These are phyloP conservation scores for Verticillium isaacii DNA, from an alignment of 2,329 filamentous ascomycete genomes.

Conservation along the genomic window DNA sequence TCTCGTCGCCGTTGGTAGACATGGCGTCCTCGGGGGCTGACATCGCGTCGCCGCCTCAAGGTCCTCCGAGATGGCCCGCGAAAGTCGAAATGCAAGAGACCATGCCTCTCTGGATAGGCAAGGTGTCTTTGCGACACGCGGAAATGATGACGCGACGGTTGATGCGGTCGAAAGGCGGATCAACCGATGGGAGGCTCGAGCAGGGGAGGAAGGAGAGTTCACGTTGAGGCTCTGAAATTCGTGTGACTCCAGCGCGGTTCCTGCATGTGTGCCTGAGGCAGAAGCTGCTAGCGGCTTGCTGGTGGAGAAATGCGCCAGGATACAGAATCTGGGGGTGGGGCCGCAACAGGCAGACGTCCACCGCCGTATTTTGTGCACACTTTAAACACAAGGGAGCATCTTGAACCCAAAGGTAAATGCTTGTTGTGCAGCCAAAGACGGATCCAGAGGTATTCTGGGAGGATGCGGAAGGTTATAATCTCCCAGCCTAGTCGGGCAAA, in stretches of 20 bases:
- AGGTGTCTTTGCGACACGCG: not conserved
- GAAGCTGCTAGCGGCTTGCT: slow-evolving; percentile 5
- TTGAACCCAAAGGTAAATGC: too few species aligned
- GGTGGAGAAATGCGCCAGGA: not conserved
- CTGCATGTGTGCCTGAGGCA: slow-evolving; percentile 14
- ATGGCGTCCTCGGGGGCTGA: not conserved
- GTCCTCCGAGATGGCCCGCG: slow-evolving; percentile 6
- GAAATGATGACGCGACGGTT: not conserved
- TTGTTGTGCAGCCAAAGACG: too few species aligned
- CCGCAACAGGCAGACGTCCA: not conserved
- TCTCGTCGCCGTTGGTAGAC: not conserved
- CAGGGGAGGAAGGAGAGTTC: slow-evolving; percentile 15
- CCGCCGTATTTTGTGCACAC: too few species aligned
- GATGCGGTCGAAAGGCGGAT: not conserved
- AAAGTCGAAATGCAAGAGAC: not conserved
- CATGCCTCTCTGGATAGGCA: not conserved
- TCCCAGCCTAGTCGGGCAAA: too few species aligned
- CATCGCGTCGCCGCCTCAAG: slow-evolving; percentile 4
- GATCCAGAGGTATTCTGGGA: too few species aligned
- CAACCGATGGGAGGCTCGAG: slow-evolving; percentile 2
- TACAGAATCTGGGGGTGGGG: slow-evolving; percentile 2
- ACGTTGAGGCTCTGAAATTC: slow-evolving; percentile 12
- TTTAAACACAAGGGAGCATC: too few species aligned
- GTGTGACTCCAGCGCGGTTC: slow-evolving; percentile 12
- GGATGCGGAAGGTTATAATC: too few species aligned